Evolutionary conservation across 495 filamentous ascomycete species (phyloP).

Genomic region (Podospora anserina): DNA sequence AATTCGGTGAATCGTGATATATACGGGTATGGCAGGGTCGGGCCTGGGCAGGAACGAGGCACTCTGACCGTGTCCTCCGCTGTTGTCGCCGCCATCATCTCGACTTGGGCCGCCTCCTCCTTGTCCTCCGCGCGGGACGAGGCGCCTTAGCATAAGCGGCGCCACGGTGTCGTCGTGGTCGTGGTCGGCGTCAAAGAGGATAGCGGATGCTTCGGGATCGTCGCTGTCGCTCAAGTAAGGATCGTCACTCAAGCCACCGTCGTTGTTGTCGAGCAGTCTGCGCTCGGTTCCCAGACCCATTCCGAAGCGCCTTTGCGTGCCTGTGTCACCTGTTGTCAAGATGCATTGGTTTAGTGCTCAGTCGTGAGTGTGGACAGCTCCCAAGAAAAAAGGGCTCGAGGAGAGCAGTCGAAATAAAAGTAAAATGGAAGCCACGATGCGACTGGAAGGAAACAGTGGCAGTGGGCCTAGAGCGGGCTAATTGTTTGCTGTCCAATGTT

Average conservation of each 20-base stretch:
- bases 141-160: slow-evolving; percentile 20
- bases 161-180: slow-evolving; percentile 20
- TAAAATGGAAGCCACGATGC: slow-evolving; percentile 3
- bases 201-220: slow-evolving; percentile 25
- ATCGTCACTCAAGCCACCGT: slow-evolving; percentile 20
- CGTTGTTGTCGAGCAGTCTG: slow-evolving; percentile 11
- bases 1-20: slow-evolving; percentile 47
- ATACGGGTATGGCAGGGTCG: slow-evolving; percentile 35
- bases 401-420: neutral
- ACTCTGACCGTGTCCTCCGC: neutral
- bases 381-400: neutral
- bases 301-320: neutral
- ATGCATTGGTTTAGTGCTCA: neutral
- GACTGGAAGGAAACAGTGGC: neutral
- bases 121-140: slow-evolving; percentile 12
- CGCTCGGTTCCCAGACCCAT: slow-evolving; percentile 9
- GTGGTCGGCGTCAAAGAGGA: slow-evolving; percentile 14
- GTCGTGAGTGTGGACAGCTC: neutral
- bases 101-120: slow-evolving; percentile 1
- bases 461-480: neutral
- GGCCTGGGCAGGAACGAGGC: slow-evolving; percentile 14
- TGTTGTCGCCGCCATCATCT: slow-evolving; percentile 14
- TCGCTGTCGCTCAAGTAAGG: slow-evolving; percentile 17
- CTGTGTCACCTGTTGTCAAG: neutral
- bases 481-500: slow-evolving; percentile 9